phyloP scores from a whole-genome alignment of 768 basidiomycete genomes.

The Amanita fuliginea region DNA sequence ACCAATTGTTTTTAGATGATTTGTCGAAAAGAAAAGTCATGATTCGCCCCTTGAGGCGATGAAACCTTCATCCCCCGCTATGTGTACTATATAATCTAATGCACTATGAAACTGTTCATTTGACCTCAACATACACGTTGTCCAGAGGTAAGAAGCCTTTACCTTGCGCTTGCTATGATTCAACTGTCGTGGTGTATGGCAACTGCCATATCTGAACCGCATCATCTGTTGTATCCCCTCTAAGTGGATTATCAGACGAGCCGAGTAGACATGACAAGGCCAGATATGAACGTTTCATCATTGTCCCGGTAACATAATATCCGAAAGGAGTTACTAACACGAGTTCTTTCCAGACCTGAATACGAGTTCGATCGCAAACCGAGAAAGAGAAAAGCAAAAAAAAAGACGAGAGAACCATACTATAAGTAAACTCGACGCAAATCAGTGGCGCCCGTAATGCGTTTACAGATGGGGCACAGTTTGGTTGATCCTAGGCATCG shows the following conservation, averaged over 20 bases:
- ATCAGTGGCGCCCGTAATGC: conserved; percentile 70
- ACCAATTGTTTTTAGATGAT: conserved; percentile 9
- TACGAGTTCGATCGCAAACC: not conserved
- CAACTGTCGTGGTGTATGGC: conserved; percentile 7
- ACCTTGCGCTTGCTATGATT: conserved; percentile 3
- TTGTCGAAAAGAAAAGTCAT: conserved; percentile 6
- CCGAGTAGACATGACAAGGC: conserved; percentile 64
- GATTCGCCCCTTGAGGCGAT: not conserved
- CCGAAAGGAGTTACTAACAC: conserved; percentile 6
- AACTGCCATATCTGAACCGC: conserved; percentile 10
- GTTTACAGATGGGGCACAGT: conserved; percentile 80
- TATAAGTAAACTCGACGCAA: conserved; percentile 67
- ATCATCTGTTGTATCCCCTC: conserved; percentile 34
- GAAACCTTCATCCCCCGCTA: not conserved
- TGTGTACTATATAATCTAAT: conserved; percentile 7
- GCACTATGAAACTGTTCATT: not conserved
- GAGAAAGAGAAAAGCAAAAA: not conserved
- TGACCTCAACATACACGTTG: not conserved
- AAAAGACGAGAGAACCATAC: not conserved
- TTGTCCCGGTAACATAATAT: conserved; percentile 5
- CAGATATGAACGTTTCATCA: conserved; percentile 64
- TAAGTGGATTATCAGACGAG: conserved; percentile 36
- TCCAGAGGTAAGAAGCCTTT: not conserved
- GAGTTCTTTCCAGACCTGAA: conserved; percentile 1
- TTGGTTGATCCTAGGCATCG: conserved; percentile 76